phyloP scores from a whole-genome alignment of 116 monocot genomes.

The Zostera marina region DNA sequence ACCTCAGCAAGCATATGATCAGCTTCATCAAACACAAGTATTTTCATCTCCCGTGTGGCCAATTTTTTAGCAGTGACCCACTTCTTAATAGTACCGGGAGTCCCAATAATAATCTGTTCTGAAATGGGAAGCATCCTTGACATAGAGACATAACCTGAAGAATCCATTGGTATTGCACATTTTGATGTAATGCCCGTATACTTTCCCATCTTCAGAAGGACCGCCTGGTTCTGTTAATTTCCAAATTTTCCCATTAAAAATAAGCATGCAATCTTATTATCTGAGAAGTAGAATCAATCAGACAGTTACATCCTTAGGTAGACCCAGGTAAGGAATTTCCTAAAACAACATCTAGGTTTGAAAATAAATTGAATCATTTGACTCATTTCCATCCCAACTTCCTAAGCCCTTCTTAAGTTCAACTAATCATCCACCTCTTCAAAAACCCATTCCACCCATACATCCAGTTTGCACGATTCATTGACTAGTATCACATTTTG shows the following conservation, averaged over 20 bases:
- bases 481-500: too few relatives aligned
- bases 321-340: too few relatives aligned
- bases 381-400: too few relatives aligned
- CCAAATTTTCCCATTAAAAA: not conserved
- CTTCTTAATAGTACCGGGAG: conserved; percentile 93
- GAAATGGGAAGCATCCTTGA: conserved; percentile 52
- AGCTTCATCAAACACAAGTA: conserved; percentile 97
- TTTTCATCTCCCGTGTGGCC: conserved; percentile 45
- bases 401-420: too few relatives aligned
- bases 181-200: conserved; percentile 76
- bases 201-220: conserved; percentile 84
- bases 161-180: conserved; percentile 69
- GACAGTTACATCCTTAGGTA: too few relatives aligned
- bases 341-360: too few relatives aligned
- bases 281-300: too few relatives aligned
- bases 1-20: conserved; percentile 98
- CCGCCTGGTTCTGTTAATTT: conserved; percentile 58
- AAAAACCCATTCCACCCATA: too few relatives aligned
- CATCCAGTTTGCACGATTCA: too few relatives aligned
- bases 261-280: too few relatives aligned
- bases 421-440: too few relatives aligned
- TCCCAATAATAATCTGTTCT: conserved; percentile 91
- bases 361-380: too few relatives aligned
- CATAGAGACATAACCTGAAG: conserved; percentile 44
- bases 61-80: conserved; percentile 63